A percentile compares a stretch with the other conserved stretches of the same genome.
These are phyloP conservation scores for Vaccinium macrocarpon DNA, from an alignment of 148 eudicot genomes.

Conservation along the genomic window DNA sequence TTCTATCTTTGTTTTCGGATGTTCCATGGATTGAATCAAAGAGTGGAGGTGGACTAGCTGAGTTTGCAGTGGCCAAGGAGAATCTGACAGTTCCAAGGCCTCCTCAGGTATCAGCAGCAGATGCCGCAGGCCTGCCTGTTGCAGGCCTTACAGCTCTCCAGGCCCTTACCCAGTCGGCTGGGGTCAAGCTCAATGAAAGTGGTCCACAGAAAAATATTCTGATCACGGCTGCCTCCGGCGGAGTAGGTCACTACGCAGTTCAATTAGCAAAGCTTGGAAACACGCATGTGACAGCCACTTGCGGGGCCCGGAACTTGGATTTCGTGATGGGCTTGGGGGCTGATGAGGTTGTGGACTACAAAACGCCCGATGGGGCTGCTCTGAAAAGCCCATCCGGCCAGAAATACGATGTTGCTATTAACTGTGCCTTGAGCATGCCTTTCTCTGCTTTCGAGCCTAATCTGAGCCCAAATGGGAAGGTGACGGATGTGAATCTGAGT, in stretches of 20 bases:
- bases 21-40: constrained; percentile 17
- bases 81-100: constrained; percentile 47
- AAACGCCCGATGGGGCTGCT: constrained; percentile 71
- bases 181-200: constrained; percentile 52
- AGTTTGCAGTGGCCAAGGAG: constrained; percentile 57
- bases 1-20: neutral
- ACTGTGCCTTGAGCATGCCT: constrained; percentile 52
- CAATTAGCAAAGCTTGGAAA: constrained; percentile 86
- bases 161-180: constrained; percentile 50
- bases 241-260: constrained; percentile 77
- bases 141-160: constrained; percentile 72
- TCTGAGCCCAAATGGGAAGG: constrained; percentile 50
- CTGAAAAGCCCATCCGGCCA: constrained; percentile 67
- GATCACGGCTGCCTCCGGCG: constrained; percentile 73
- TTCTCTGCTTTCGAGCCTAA: constrained; percentile 67
- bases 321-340: constrained; percentile 74
- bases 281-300: constrained; percentile 70
- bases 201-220: constrained; percentile 58
- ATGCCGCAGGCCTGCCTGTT: constrained; percentile 52
- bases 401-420: constrained; percentile 66
- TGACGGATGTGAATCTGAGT: constrained; percentile 54
- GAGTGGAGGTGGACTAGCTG: constrained; percentile 77
- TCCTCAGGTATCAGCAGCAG: constrained; percentile 70
- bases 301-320: constrained; percentile 69
- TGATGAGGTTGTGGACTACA: constrained; percentile 77